phyloP scores from a whole-genome alignment of 2,329 filamentous ascomycete genomes.

The Exophiala oligosperma region DNA sequence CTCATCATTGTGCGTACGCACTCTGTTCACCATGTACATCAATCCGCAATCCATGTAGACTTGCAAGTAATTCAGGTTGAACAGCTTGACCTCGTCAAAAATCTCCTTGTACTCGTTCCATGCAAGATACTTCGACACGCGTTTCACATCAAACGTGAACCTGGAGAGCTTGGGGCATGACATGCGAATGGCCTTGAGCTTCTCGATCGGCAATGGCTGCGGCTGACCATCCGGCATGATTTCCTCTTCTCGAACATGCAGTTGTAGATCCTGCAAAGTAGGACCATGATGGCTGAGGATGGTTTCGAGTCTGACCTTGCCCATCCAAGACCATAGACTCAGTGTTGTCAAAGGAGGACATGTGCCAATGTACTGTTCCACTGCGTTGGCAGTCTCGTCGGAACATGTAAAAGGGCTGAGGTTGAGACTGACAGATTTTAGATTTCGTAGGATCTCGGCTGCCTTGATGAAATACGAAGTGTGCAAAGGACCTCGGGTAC shows the following conservation, averaged over 20 bases:
- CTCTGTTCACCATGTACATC: neutral
- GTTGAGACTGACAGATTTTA: conserved; percentile 23
- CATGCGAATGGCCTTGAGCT: conserved; percentile 13
- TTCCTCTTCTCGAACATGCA: conserved; percentile 22
- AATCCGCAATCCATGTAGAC: conserved; percentile 24
- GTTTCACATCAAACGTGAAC: conserved; percentile 21
- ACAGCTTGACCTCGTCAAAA: conserved; percentile 13
- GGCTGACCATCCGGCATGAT: neutral
- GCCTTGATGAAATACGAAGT: conserved; percentile 19
- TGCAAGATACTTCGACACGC: conserved; percentile 5
- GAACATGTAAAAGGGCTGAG: neutral
- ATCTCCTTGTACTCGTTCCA: conserved; percentile 13
- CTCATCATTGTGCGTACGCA: neutral
- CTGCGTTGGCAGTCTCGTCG: conserved; percentile 3
- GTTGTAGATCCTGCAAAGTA: conserved; percentile 16
- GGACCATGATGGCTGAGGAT: conserved; percentile 21
- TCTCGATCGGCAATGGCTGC: conserved; percentile 6
- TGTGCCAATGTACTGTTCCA: conserved; percentile 15
- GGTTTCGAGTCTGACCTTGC: conserved; percentile 10
- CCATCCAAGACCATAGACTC: conserved; percentile 28
- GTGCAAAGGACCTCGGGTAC: conserved; percentile 12
- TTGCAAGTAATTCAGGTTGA: conserved; percentile 21
- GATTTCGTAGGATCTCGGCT: conserved; percentile 9
- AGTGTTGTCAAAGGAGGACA: conserved; percentile 17
- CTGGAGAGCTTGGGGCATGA: conserved; percentile 17